Percentiles rank a stretch among this genome's conserved stretches.
These are phyloP conservation scores for Chaetoceros tenuissimus DNA, from an alignment of 108 stramenopile species.

Conservation along the genomic window DNA sequence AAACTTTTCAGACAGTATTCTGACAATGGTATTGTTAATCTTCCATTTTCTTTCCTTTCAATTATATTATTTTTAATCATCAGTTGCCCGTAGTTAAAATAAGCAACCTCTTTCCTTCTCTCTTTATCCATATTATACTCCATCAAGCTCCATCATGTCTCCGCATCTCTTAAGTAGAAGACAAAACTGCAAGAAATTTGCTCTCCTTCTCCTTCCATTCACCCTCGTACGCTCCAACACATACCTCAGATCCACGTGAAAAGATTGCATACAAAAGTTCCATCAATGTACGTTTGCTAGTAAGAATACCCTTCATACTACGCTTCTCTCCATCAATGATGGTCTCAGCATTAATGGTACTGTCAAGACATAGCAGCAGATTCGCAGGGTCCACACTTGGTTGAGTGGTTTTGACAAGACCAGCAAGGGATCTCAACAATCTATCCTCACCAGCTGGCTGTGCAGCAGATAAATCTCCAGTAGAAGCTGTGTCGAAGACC, in stretches of 20 bases:
- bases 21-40: too few species aligned
- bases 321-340: constrained; percentile 9
- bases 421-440: constrained; percentile 41
- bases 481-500: constrained; percentile 17
- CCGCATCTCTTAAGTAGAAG: too few species aligned
- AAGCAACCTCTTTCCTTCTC: too few species aligned
- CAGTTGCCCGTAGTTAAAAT: too few species aligned
- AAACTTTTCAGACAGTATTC: too few species aligned
- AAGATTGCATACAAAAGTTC: constrained; percentile 62
- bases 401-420: constrained; percentile 37
- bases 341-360: constrained; percentile 11
- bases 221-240: neutral
- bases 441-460: constrained; percentile 33
- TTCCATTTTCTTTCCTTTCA: too few species aligned
- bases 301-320: constrained; percentile 19
- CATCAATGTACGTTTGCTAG: constrained; percentile 34
- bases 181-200: neutral
- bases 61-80: too few species aligned
- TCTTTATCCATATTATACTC: too few species aligned
- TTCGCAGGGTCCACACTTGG: constrained; percentile 29
- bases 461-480: constrained; percentile 15
- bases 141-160: too few species aligned
- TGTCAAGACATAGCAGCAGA: constrained; percentile 40
- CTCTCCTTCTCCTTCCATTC: neutral
- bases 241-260: constrained; percentile 31